A percentile compares a stretch with the other conserved stretches of the same genome.
Conservation (phyloP, 176 grass and related monocot genomes). For the Chrysopogon serrulatus region DNA sequence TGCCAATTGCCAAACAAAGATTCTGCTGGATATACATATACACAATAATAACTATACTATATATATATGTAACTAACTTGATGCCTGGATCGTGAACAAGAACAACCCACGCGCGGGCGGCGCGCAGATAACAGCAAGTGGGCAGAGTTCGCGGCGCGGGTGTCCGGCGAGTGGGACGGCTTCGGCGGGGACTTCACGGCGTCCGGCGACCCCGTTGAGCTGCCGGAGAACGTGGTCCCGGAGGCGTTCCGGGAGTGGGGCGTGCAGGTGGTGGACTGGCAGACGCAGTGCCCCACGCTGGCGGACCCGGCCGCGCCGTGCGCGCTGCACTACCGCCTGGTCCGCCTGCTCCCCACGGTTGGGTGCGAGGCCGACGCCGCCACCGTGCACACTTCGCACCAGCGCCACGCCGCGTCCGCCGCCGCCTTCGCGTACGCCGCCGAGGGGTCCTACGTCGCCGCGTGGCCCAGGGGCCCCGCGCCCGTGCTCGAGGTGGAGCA, state of each 20-base stretch:
- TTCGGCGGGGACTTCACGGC: conserved; percentile 79
- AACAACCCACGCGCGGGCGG: neutral
- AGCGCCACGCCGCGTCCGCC: conserved; percentile 49
- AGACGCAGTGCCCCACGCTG: conserved; percentile 92
- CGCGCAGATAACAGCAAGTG: conserved; percentile 6
- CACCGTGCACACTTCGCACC: conserved; percentile 66
- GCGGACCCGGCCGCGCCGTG: conserved; percentile 39
- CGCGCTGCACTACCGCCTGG: conserved; percentile 65
- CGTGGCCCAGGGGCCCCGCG: conserved; percentile 48
- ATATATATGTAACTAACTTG: neutral
- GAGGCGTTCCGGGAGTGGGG: conserved; percentile 85
- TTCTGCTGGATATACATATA: neutral
- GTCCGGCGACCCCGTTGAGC: conserved; percentile 61
- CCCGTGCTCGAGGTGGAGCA: conserved; percentile 72
- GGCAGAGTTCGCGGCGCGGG: conserved; percentile 60
- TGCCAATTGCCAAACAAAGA: neutral
- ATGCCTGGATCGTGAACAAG: neutral
- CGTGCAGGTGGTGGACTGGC: conserved; percentile 88
- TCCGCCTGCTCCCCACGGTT: conserved; percentile 80
- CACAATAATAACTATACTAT: too few species aligned
- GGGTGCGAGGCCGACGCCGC: conserved; percentile 97
- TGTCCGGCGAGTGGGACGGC: conserved; percentile 97
- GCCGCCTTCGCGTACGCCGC: conserved; percentile 55
- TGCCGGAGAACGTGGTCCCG: conserved; percentile 72
- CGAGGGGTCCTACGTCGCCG: conserved; percentile 48